These are phyloP conservation scores for Alectoria sarmentosa DNA, from an alignment of 495 filamentous ascomycete species.

Conservation along the genomic window DNA sequence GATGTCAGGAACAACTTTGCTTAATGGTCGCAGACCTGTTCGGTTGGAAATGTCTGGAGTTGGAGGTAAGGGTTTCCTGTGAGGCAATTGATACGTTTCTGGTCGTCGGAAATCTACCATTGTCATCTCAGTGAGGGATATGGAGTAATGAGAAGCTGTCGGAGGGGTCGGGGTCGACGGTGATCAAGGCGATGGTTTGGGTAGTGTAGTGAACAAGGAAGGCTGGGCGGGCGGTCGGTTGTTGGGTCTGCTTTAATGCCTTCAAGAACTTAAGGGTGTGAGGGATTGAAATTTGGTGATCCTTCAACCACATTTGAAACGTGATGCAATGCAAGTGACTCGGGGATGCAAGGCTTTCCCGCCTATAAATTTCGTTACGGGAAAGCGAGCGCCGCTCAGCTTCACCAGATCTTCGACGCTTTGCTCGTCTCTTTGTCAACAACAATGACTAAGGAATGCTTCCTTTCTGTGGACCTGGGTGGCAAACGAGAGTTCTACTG, in stretches of 20 bases:
- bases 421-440: constrained; percentile 1
- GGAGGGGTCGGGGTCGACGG: neutral
- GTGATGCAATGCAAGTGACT: neutral
- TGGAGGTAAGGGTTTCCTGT: constrained; percentile 26
- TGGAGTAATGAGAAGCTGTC: constrained; percentile 6
- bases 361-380: neutral
- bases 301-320: neutral
- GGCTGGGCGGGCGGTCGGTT: constrained; percentile 1
- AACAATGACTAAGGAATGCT: neutral
- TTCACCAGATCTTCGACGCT: neutral
- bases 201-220: neutral
- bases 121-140: constrained; percentile 14
- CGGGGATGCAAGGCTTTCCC: neutral
- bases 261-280: neutral
- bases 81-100: constrained; percentile 23
- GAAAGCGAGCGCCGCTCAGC: neutral
- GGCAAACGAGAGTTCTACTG: neutral
- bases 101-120: constrained; percentile 25
- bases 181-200: neutral
- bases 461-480: neutral
- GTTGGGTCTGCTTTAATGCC: constrained; percentile 7
- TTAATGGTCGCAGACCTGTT: constrained; percentile 23
- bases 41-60: constrained; percentile 18
- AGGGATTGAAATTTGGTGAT: neutral
- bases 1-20: constrained; percentile 22